These are phyloP conservation scores for Zizania palustris DNA, from an alignment of 202 grass and related monocot genomes.

Conservation along the genomic window DNA sequence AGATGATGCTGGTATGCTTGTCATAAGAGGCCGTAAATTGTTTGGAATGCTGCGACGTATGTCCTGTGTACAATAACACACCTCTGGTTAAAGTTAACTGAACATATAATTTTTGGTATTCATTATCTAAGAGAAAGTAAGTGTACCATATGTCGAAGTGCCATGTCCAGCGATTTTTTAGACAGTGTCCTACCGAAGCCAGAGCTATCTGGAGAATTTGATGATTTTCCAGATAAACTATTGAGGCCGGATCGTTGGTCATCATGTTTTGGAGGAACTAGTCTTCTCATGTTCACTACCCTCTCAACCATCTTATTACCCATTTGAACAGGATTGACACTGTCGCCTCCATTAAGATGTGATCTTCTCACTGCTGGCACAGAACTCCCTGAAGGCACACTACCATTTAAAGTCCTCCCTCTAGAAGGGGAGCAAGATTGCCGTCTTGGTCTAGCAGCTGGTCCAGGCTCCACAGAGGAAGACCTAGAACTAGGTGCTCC, in stretches of 20 bases:
- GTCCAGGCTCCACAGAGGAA: conserved; percentile 84
- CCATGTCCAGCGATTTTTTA: conserved; percentile 98
- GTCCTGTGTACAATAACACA: conserved; percentile 59
- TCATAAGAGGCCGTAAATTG: conserved; percentile 86
- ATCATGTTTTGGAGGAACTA: conserved; percentile 87
- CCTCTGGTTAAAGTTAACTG: conserved; percentile 32
- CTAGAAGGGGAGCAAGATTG: conserved; percentile 96
- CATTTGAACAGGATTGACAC: conserved; percentile 75
- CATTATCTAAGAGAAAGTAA: conserved; percentile 22
- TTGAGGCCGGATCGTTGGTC: conserved; percentile 63
- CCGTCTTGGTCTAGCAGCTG: conserved; percentile 63
- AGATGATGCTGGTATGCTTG: conserved; percentile 89
- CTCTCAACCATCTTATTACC: conserved; percentile 98
- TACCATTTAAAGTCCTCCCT: conserved; percentile 72
- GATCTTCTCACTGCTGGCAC: conserved; percentile 77
- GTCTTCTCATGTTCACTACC: conserved; percentile 91
- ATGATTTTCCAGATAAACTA: conserved; percentile 62
- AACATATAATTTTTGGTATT: background rate
- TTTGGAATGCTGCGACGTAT: conserved; percentile 91
- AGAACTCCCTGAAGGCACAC: conserved; percentile 55
- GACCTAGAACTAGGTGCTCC: conserved; percentile 87
- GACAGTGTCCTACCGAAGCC: conserved; percentile 89
- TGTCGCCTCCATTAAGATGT: conserved; percentile 60
- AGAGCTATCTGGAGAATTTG: conserved; percentile 76
- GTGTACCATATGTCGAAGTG: conserved; percentile 92